Conservation (phyloP, 2,329 filamentous ascomycete species). For the Fusarium praegraminearum region DNA sequence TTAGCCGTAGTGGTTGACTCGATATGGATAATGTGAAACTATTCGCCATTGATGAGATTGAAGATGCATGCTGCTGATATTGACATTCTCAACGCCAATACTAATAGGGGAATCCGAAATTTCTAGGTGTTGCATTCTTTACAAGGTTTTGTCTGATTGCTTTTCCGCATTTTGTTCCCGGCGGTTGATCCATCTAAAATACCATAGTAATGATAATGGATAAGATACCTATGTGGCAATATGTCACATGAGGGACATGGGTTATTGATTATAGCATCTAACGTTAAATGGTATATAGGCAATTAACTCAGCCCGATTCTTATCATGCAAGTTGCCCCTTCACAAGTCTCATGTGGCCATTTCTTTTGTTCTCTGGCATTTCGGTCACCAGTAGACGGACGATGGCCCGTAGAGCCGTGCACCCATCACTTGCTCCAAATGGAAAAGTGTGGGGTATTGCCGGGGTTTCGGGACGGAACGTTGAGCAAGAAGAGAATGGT, state of each 20-base stretch:
- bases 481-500: conserved; percentile 33
- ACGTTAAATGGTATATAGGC: neutral
- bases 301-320: neutral
- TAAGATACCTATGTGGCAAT: conserved; percentile 3
- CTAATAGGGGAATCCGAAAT: conserved; percentile 4
- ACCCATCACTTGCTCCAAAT: conserved; percentile 33
- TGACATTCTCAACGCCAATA: neutral
- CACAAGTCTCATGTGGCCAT: conserved; percentile 5
- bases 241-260: conserved; percentile 16
- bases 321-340: conserved; percentile 17
- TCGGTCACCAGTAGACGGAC: conserved; percentile 17
- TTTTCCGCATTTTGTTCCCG: neutral
- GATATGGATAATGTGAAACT: neutral
- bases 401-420: conserved; percentile 43
- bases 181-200: neutral
- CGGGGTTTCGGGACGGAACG: conserved; percentile 48
- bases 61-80: neutral
- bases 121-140: neutral
- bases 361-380: conserved; percentile 5
- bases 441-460: conserved; percentile 42
- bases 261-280: neutral
- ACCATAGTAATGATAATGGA: neutral
- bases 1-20: conserved; percentile 3
- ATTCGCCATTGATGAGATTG: conserved; percentile 7
- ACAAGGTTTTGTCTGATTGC: neutral